Conservation (phyloP, 257 asterid species). For the Penstemon eatonii region DNA sequence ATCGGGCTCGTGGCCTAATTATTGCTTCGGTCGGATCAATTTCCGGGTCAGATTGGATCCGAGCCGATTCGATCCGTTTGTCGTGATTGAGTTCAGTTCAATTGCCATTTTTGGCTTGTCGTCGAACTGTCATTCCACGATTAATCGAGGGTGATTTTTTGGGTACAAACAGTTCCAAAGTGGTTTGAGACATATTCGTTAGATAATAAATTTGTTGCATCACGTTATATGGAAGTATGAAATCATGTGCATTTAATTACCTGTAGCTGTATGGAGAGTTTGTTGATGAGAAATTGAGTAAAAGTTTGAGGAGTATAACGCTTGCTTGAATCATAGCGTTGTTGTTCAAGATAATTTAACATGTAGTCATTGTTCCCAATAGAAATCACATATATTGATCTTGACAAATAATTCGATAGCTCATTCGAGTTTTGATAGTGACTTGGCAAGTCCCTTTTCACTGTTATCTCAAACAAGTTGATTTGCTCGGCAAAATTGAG, state of each 20-base stretch:
- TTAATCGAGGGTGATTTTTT: too few relatives aligned
- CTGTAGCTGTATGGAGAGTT: constrained; percentile 38
- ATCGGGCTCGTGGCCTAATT: too few relatives aligned
- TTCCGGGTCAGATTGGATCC: too few relatives aligned
- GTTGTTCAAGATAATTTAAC: constrained; percentile 26
- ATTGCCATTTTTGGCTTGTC: too few relatives aligned
- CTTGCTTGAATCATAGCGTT: constrained; percentile 21
- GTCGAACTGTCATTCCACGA: too few relatives aligned
- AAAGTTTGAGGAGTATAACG: constrained; percentile 27
- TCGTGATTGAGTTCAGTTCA: too few relatives aligned
- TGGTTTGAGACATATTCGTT: too few relatives aligned
- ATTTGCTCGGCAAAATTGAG: constrained; percentile 41
- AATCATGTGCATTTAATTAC: constrained; percentile 9
- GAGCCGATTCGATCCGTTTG: too few relatives aligned
- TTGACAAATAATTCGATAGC: constrained; percentile 34
- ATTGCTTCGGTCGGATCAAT: too few relatives aligned
- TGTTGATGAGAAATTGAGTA: constrained; percentile 33
- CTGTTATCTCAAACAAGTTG: constrained; percentile 28
- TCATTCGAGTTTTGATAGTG: constrained; percentile 18
- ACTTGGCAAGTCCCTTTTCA: constrained; percentile 20
- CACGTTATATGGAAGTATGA: not conserved
- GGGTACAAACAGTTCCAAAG: too few relatives aligned
- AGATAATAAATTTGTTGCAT: too few relatives aligned
- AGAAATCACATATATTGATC: constrained; percentile 35
- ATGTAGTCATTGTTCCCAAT: constrained; percentile 44